Percentiles rank a stretch among this genome's conserved stretches.
These are phyloP conservation scores for Fusarium solani-melongenae DNA, from an alignment of 2,329 filamentous ascomycete genomes.

Conservation along the genomic window DNA sequence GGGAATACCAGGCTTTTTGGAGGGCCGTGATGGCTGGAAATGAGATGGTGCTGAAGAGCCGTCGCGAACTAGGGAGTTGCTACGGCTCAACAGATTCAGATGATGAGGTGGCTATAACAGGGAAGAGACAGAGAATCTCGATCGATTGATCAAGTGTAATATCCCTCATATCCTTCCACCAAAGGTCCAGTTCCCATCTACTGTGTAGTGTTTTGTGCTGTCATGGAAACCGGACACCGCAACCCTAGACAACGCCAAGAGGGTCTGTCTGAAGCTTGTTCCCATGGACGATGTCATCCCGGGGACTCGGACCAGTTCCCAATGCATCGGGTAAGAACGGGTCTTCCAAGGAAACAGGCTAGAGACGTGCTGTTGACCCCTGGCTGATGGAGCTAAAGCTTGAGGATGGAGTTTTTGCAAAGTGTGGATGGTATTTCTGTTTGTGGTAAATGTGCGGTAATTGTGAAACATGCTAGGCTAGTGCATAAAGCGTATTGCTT, in stretches of 20 bases:
- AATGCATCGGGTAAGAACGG: neutral
- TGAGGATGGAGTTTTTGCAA: neutral
- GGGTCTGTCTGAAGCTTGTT: neutral
- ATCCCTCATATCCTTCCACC: neutral
- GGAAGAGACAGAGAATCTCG: neutral
- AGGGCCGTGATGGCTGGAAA: neutral
- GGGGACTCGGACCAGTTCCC: neutral
- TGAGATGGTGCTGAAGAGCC: neutral
- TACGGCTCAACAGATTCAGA: neutral
- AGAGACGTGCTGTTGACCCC: neutral
- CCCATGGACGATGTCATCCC: neutral
- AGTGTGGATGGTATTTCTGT: neutral
- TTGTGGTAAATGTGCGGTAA: neutral
- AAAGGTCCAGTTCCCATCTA: neutral
- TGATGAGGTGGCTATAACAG: neutral
- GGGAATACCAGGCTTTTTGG: neutral
- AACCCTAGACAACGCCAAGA: neutral
- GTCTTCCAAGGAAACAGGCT: neutral
- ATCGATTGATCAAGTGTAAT: neutral
- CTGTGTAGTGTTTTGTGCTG: neutral
- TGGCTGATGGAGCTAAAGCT: neutral
- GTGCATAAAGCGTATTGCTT: neutral
- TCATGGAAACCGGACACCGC: neutral
- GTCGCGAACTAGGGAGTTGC: neutral
- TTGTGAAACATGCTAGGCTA: neutral